phyloP scores from a whole-genome alignment of 1,284 basidiomycete genomes.

The Sporisorium reilianum region DNA sequence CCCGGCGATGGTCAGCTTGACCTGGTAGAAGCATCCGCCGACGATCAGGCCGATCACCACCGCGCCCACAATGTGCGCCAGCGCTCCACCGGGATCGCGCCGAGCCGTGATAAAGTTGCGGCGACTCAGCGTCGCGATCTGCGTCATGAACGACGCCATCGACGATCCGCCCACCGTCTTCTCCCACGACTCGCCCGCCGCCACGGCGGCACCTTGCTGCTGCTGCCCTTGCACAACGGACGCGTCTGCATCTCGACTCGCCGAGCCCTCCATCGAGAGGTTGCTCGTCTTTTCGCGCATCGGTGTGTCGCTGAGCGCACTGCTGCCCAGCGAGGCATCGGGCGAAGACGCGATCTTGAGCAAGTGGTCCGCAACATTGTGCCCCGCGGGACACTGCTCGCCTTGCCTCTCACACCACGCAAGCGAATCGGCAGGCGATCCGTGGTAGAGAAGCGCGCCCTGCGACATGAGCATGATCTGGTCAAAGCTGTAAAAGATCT shows the following conservation, averaged over 20 bases:
- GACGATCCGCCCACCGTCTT: slow-evolving; percentile 17
- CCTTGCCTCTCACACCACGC: slow-evolving; percentile 51
- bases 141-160: slow-evolving; percentile 55
- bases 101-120: slow-evolving; percentile 48
- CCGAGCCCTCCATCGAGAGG: slow-evolving; percentile 9
- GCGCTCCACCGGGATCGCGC: slow-evolving; percentile 47
- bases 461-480: slow-evolving; percentile 52
- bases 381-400: slow-evolving; percentile 47
- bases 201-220: slow-evolving; percentile 3
- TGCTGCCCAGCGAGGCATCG: slow-evolving; percentile 5
- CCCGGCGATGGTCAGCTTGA: slow-evolving; percentile 55
- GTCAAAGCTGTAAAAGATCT: slow-evolving; percentile 57
- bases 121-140: slow-evolving; percentile 39
- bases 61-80: slow-evolving; percentile 54
- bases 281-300: slow-evolving; percentile 27
- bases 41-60: slow-evolving; percentile 51
- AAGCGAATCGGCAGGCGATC: slow-evolving; percentile 47
- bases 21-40: slow-evolving; percentile 60
- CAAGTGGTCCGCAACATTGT: slow-evolving; percentile 60
- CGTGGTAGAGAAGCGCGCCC: slow-evolving; percentile 51
- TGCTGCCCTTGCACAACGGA: not conserved
- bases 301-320: slow-evolving; percentile 9
- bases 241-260: slow-evolving; percentile 2
- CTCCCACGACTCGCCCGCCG: slow-evolving; percentile 35
- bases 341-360: slow-evolving; percentile 47